Evolutionary conservation across 805 yeast genomes (phyloP), one percentile per base, ranked within the genome.

Genomic region (Zygotorulaspora danielsina): DNA sequence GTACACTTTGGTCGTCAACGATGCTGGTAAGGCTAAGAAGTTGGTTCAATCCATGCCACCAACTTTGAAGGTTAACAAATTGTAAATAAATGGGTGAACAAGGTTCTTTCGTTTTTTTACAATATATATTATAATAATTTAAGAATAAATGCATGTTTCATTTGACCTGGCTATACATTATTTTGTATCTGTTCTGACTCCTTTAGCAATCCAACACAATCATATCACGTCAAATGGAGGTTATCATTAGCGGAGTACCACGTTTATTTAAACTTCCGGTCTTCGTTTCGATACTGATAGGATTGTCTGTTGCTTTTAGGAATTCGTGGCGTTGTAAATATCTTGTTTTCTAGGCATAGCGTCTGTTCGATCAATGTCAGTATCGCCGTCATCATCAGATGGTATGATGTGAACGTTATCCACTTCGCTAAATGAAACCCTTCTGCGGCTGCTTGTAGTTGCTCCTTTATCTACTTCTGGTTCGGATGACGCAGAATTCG

Each of bases 11-110:
- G 84, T 84, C 60, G 90, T 93, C 65, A 79, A 84, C 76, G 97
- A 93, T 72, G 84, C 87, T 65, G 83, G 86, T 71, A 89, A 88
- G 81, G 97, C 97, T 65, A 81, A 85, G 83, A 93, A 93, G 79
- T 80, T 93, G 75, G 81, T 85, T 67, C 96, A 89, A 78, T 84
- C 97, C 65, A 79, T 93, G 65, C 97, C 97, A 71, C 95, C 98
- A 70, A 78, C 84, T 64, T 78, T 84, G 72, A 77, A 79, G 69
- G 81, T 82, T 68, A 78, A 69, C 65, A 63, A 61, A 53, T 64
- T 66, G 64, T 68, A 69, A 66, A 48, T 38, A 33, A 26, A 41
- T 29, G 34, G 35, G 45, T 26, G 34, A 26, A 28, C 19, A 39
- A 27, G 36, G 32, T 31, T 28, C 29, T 16, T 34, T 34, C 44